Base-by-base conservation (phyloP, 2,329 filamentous ascomycete genomes). In the Alternaria ventricosa region DNA sequence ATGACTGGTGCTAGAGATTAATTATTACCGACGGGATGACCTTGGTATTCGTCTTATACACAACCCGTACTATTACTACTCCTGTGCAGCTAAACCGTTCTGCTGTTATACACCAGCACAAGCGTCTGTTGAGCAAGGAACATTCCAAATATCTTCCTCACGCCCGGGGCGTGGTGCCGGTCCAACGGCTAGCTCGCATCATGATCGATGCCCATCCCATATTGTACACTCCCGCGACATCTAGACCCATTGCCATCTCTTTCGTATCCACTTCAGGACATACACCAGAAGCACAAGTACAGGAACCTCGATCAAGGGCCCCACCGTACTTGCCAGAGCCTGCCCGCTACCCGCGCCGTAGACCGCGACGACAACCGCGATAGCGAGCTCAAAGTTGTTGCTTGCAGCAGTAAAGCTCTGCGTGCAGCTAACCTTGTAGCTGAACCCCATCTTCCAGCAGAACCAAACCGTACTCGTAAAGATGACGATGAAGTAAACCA, bases 311-410 rank as follows among this genome's bases (percentile, higher is more conserved):
- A 97, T 91, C 68, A 97, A 79, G 3, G 94, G 94, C 0, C 93
- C 93, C 0, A 97, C 93, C 0, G 93, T 96, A 8, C 91, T 85
- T 1, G 94, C 93, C 47, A 97, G 82, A 0, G 93, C 93, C 79
- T 97, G 89, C 54, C 94, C 89, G 71, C 92, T 95, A 44, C 91
- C 82, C 0, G 90, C 86, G 0, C 93, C 94, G 80, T 91, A 97
- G 0, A 90, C 90, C 0, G 93, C 91, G 4, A 97, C 89, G 0
- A 92, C 92, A 0, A 97, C 93, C 0, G 93, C 93, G 80, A 97
- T 97, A 0, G 94, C 93, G 23, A 97, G 82, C 82, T 97, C 94
- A 73, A 97, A 97, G 76, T 97, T 97, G 75, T 97, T 97, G 77
- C 93, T 97, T 0, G 93, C 94, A 0, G 93, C 94, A 0, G 92